Evolutionary conservation across 495 filamentous ascomycete species (phyloP).

Genomic region (Glonium stellatum): DNA sequence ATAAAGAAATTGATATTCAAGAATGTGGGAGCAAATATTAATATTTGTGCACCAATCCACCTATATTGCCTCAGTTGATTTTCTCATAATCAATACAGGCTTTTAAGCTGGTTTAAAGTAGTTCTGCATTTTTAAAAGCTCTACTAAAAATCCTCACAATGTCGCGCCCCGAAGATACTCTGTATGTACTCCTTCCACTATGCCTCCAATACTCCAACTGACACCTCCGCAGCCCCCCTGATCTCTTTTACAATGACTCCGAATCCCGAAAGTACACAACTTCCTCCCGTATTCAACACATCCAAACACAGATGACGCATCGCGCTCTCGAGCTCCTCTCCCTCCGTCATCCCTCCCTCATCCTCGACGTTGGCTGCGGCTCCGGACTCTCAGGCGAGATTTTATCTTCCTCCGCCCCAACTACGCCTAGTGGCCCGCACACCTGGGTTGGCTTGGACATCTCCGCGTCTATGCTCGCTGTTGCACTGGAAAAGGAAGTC

Average conservation of each 20-base stretch:
- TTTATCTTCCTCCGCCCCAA: conserved; percentile 54
- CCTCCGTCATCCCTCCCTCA: conserved; percentile 70
- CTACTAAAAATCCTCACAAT: conserved; percentile 40
- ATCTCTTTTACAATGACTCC: conserved; percentile 93
- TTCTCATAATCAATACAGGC: background rate
- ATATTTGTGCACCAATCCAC: background rate
- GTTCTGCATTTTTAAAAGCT: too few relatives aligned
- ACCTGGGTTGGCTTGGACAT: conserved; percentile 95
- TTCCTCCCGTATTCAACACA: conserved; percentile 85
- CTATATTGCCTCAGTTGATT: background rate
- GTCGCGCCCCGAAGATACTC: conserved; percentile 92
- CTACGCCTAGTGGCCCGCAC: conserved; percentile 72
- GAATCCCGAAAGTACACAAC: conserved; percentile 98
- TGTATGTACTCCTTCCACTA: conserved; percentile 47
- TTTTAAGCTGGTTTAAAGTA: too few relatives aligned
- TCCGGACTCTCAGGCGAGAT: conserved; percentile 93
- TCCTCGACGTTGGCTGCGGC: conserved; percentile 93
- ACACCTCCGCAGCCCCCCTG: conserved; percentile 60
- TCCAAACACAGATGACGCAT: conserved; percentile 89
- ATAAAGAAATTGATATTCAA: background rate
- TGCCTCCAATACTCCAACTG: conserved; percentile 5
- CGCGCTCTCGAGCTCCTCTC: conserved; percentile 85
- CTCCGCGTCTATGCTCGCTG: conserved; percentile 82
- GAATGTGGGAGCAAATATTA: background rate
- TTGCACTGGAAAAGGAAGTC: conserved; percentile 83